phyloP scores from a whole-genome alignment of 768 basidiomycete genomes.

The Xerocomus potaroensis region DNA sequence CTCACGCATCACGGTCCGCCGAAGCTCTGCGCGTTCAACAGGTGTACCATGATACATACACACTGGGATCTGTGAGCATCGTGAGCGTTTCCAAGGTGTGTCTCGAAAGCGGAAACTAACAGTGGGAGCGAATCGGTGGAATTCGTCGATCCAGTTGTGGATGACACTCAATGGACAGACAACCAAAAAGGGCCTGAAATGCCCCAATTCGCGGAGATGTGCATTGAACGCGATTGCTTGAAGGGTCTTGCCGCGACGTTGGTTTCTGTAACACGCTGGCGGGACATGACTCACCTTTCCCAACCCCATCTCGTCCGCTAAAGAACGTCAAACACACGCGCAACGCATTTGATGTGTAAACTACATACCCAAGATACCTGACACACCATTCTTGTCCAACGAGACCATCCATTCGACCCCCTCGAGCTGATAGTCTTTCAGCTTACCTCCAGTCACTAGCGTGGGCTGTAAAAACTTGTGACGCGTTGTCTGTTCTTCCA shows the following conservation, averaged over 20 bases:
- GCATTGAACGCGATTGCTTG: slow-evolving; percentile 95
- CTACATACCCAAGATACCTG: slow-evolving; percentile 66
- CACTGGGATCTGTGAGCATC: slow-evolving; percentile 61
- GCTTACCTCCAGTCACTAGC: slow-evolving; percentile 76
- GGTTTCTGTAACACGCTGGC: background rate
- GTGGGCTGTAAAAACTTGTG: slow-evolving; percentile 65
- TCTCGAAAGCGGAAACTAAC: slow-evolving; percentile 38
- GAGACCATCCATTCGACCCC: slow-evolving; percentile 95
- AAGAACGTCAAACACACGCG: slow-evolving; percentile 4
- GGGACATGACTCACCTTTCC: slow-evolving; percentile 55
- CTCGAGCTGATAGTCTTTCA: slow-evolving; percentile 90
- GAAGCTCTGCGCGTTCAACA: slow-evolving; percentile 73
- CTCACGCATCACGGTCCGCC: slow-evolving; percentile 54
- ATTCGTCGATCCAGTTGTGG: slow-evolving; percentile 89
- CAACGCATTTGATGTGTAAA: background rate
- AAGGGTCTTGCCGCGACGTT: slow-evolving; percentile 56
- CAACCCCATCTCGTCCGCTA: slow-evolving; percentile 94
- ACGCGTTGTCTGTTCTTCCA: slow-evolving; percentile 3
- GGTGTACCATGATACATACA: slow-evolving; percentile 89
- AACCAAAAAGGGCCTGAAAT: slow-evolving; percentile 74
- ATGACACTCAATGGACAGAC: slow-evolving; percentile 93
- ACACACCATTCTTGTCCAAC: slow-evolving; percentile 79
- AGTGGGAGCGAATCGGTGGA: slow-evolving; percentile 74
- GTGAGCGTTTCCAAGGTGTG: background rate
- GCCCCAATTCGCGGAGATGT: slow-evolving; percentile 71